Evolutionary conservation across 495 filamentous ascomycete genomes (phyloP).

Genomic region (Glarea lozoyensis): DNA sequence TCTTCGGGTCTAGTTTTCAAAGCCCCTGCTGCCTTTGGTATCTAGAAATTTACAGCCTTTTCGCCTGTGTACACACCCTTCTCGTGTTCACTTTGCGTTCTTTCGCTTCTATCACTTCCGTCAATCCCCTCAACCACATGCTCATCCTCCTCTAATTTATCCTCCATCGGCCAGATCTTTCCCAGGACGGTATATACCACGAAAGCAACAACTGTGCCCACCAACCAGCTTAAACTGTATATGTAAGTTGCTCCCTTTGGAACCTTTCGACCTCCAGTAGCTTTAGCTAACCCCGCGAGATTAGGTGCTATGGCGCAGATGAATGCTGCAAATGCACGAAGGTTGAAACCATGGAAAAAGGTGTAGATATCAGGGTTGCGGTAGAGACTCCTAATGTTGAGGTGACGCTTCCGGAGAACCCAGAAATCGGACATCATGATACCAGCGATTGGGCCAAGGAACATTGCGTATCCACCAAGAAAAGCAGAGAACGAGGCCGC

Average conservation of each 20-base stretch:
- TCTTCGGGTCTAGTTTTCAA: no score
- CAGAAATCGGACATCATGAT: slow-evolving; percentile 35
- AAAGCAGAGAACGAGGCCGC: slow-evolving; percentile 35
- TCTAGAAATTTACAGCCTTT: no score
- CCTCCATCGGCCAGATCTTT: slow-evolving; percentile 10
- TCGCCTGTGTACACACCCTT: no score
- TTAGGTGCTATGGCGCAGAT: slow-evolving; percentile 1
- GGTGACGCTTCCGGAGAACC: slow-evolving; percentile 5
- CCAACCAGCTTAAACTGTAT: slow-evolving; percentile 14
- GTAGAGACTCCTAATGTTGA: slow-evolving; percentile 7
- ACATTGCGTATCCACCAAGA: slow-evolving; percentile 35
- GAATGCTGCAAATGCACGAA: slow-evolving; percentile 5
- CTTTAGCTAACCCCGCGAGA: slow-evolving; percentile 7
- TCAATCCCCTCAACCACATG: slow-evolving; percentile 8
- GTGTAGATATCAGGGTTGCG: slow-evolving; percentile 4
- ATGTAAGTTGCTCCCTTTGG: slow-evolving; percentile 9
- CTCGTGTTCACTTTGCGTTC: no score
- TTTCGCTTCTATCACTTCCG: no score
- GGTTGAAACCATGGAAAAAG: slow-evolving; percentile 6
- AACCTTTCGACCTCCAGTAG: slow-evolving; percentile 5
- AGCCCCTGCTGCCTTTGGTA: no score
- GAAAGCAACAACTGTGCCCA: slow-evolving; percentile 8
- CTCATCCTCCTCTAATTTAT: slow-evolving; percentile 5
- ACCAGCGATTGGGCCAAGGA: slow-evolving; percentile 39
- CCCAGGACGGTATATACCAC: slow-evolving; percentile 4